Conservation (phyloP, 2,329 filamentous ascomycete genomes). For the Xylaria sp. region DNA sequence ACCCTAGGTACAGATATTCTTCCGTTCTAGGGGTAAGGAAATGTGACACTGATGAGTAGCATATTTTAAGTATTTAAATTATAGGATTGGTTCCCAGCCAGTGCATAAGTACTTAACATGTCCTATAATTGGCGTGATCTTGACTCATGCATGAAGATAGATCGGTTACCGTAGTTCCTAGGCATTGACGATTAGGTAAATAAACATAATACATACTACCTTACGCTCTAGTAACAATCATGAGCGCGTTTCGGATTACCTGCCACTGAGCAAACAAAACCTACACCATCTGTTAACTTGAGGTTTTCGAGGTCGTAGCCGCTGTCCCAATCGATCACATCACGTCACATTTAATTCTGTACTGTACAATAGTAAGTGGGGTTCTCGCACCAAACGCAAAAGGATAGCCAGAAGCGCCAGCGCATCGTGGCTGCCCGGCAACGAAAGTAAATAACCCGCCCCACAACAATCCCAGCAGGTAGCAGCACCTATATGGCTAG, state of each 20-base stretch:
- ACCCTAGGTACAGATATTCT: background rate
- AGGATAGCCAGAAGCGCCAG: conserved; percentile 1
- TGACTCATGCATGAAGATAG: conserved; percentile 7
- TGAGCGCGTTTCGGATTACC: background rate
- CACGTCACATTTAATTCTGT: conserved; percentile 16
- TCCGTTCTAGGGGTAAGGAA: background rate
- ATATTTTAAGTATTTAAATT: background rate
- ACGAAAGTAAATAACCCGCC: conserved; percentile 42
- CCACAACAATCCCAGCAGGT: conserved; percentile 33
- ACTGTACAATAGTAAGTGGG: conserved; percentile 25
- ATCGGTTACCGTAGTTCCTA: conserved; percentile 11
- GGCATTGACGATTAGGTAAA: conserved; percentile 5
- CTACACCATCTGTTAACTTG: background rate
- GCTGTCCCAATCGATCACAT: background rate
- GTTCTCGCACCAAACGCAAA: conserved; percentile 12
- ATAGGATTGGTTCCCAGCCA: background rate
- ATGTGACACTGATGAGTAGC: background rate
- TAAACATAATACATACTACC: background rate
- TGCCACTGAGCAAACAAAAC: background rate
- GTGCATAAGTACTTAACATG: background rate
- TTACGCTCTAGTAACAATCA: background rate
- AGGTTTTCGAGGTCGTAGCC: background rate
- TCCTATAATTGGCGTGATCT: background rate
- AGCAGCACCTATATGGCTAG: background rate
- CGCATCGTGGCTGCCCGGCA: conserved; percentile 38